Conservation (phyloP, 495 filamentous ascomycete genomes). For the Podospora australis region DNA sequence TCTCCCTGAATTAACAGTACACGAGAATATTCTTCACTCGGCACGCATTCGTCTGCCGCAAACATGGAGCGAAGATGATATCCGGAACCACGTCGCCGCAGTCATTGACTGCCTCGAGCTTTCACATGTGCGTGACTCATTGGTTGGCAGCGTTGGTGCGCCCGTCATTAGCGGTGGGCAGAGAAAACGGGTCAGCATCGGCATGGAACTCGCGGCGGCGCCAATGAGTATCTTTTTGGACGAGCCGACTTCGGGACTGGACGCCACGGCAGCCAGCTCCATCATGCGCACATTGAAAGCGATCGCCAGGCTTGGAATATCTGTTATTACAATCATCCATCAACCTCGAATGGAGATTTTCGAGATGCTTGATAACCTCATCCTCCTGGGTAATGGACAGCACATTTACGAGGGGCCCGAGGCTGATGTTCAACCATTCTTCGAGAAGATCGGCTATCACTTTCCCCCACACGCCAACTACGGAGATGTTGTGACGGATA, state of each 20-base stretch:
- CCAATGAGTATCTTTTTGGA: constrained; percentile 61
- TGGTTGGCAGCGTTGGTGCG: constrained; percentile 38
- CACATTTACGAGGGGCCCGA: constrained; percentile 37
- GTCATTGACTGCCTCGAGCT: constrained; percentile 42
- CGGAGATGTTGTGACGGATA: constrained; percentile 45
- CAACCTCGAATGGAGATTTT: constrained; percentile 44
- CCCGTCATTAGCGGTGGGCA: constrained; percentile 45
- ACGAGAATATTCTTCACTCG: constrained; percentile 49
- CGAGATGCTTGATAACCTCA: constrained; percentile 39
- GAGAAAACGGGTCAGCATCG: constrained; percentile 47
- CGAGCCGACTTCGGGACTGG: constrained; percentile 59
- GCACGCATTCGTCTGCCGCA: constrained; percentile 43
- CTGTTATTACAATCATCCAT: constrained; percentile 42
- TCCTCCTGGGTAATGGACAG: constrained; percentile 40
- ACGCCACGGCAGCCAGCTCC: constrained; percentile 55
- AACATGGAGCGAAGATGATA: constrained; percentile 31
- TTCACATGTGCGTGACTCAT: constrained; percentile 35
- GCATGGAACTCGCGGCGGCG: constrained; percentile 57
- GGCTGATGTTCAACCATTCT: constrained; percentile 33
- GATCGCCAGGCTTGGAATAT: constrained; percentile 39
- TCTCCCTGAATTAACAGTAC: constrained; percentile 44
- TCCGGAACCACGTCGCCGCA: constrained; percentile 36
- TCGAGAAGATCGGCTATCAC: constrained; percentile 37
- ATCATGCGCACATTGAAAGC: constrained; percentile 48
- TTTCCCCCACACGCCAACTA: constrained; percentile 38